Percentiles rank a stretch among this genome's conserved stretches.
Conservation (phyloP, 2,329 filamentous ascomycete species). For the Alternaria consortialis region DNA sequence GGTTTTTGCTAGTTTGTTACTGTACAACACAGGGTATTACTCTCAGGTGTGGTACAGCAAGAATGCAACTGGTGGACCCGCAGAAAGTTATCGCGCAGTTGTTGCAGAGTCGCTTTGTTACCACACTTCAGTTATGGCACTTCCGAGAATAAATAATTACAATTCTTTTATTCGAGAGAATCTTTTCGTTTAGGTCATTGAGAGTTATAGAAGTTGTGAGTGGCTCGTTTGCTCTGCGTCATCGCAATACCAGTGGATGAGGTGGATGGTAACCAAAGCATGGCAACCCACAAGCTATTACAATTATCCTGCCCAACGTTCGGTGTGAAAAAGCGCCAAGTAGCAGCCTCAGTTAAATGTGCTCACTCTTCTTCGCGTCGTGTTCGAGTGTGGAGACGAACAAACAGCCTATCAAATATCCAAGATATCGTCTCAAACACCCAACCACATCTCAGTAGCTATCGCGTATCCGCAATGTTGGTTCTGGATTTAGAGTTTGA, state of each 20-base stretch:
- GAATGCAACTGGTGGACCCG: not conserved
- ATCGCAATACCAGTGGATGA: not conserved
- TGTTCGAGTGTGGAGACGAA: not conserved
- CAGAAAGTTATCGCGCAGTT: not conserved
- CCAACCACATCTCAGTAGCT: not conserved
- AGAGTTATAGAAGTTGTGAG: not conserved
- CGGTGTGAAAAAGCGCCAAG: not conserved
- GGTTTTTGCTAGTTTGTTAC: not conserved
- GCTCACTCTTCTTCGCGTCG: not conserved
- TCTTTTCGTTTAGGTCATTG: too few species aligned
- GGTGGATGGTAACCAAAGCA: not conserved
- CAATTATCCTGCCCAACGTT: not conserved
- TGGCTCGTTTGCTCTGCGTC: not conserved
- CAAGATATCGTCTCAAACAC: not conserved
- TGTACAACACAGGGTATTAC: not conserved
- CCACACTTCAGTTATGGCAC: too few species aligned
- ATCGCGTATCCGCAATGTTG: not conserved
- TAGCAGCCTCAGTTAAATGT: not conserved
- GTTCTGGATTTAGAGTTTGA: not conserved
- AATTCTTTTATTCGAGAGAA: too few species aligned
- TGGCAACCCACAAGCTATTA: not conserved
- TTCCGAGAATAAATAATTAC: too few species aligned
- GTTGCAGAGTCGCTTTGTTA: not conserved
- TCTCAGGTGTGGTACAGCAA: not conserved
- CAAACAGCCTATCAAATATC: not conserved